A percentile compares a stretch with the other conserved stretches of the same genome.
Evolutionary conservation across 306 rosid genomes (phyloP).

Genomic region (Castanea crenata): DNA sequence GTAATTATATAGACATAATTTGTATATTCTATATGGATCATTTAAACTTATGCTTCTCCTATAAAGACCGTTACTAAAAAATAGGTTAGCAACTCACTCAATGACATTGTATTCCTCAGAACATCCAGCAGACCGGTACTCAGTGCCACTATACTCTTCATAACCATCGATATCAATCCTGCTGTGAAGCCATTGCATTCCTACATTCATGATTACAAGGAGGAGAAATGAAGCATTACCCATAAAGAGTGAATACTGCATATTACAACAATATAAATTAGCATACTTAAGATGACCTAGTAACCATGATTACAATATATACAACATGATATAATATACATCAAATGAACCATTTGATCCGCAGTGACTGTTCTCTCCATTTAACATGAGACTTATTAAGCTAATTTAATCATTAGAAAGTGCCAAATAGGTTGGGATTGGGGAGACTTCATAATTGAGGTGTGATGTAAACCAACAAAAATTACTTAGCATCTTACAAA

Average conservation of each 20-base stretch:
- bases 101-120: constrained; percentile 76
- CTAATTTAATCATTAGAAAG: background rate
- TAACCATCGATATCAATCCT: constrained; percentile 79
- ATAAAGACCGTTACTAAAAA: constrained; percentile 2
- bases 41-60: background rate
- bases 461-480: background rate
- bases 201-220: constrained; percentile 33
- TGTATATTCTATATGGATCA: background rate
- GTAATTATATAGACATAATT: constrained; percentile 4
- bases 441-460: background rate
- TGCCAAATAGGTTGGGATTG: background rate
- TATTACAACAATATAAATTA: background rate
- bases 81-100: constrained; percentile 47
- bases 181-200: constrained; percentile 89
- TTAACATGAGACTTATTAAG: background rate
- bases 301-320: background rate
- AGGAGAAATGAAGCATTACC: background rate
- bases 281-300: background rate
- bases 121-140: constrained; percentile 94
- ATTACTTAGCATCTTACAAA: too few relatives aligned
- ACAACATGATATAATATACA: too few relatives aligned
- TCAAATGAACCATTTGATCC: background rate
- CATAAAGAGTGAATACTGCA: constrained; percentile 10
- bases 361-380: too few relatives aligned
- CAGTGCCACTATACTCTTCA: constrained; percentile 86